Evolutionary conservation across 208 protist species (phyloP), one percentile per base, ranked within the genome.

Genomic region (Leishmania lainsoni): DNA sequence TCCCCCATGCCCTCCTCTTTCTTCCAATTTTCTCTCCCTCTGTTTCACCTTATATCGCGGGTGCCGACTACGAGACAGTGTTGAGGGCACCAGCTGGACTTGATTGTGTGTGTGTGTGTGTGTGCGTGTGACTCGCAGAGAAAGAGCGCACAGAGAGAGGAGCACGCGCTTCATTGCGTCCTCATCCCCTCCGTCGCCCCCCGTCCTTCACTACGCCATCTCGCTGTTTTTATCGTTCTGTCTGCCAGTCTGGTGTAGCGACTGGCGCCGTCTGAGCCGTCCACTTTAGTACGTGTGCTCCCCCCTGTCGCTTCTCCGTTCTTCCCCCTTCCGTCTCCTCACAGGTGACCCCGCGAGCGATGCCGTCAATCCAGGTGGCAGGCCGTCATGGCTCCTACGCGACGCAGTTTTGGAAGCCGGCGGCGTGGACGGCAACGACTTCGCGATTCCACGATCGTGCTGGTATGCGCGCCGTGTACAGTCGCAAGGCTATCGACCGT

Each of bases 321-420:
- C 48, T n/a, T 1, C 5, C 3, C 6, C 29, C 39, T 76, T 74
- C 76, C 76, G 3, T 65, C 29, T 29, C 35, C 35, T 59, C 22
- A 48, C 26, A 51, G 45, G 20, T 26, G 45, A 52, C 45, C 42
- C 42, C 29, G 2, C 83, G 78, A 79, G 84, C 89, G 61, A 77
- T 83, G 49, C 79, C 82, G n/a, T 75, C 45, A 22, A 76, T 63
- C 48, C 78, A 91, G n/a, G 80, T 92, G n/a, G 93, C 91, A 29
- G 93, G 91, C 12, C 89, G 93, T 12, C 92, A 96, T 83, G 87
- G 94, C 65, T 85, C 85, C 69, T 97, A 96, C 75, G 83, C 88
- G 49, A 97, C 94, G 45, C 92, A 96, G 83, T 97, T 97, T 79
- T 92, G 83, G 81, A 69, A 71, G 29, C 14, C 49, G 58, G 58